Evolutionary conservation across 2,329 filamentous ascomycete species (phyloP).

Genomic region (Chaetomiaceae sp.): DNA sequence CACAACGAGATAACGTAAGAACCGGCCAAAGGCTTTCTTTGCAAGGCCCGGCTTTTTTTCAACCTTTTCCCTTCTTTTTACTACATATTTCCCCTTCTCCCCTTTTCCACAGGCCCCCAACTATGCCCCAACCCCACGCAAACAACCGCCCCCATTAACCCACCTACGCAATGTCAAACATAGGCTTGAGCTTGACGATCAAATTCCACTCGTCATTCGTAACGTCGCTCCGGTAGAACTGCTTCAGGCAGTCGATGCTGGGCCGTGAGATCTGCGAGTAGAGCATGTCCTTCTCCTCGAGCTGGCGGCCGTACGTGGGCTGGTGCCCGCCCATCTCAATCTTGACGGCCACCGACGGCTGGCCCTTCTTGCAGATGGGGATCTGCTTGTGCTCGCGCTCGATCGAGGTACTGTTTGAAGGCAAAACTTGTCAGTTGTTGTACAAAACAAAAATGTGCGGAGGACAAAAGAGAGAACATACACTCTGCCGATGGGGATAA

Average conservation of each 20-base stretch:
- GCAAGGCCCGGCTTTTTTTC: background rate
- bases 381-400: conserved; percentile 98
- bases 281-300: conserved; percentile 84
- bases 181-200: conserved; percentile 89
- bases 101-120: background rate
- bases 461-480: conserved; percentile 62
- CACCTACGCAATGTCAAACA: conserved; percentile 76
- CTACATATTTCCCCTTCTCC: background rate
- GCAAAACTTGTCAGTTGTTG: conserved; percentile 24
- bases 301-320: conserved; percentile 87
- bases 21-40: background rate
- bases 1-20: no score
- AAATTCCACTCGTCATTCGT: conserved; percentile 90
- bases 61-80: background rate
- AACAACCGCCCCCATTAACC: background rate
- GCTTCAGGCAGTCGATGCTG: conserved; percentile 93
- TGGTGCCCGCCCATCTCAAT: conserved; percentile 91
- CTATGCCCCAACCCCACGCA: background rate
- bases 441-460: no score
- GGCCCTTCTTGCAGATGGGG: conserved; percentile 85
- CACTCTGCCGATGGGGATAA: conserved; percentile 86
- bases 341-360: conserved; percentile 96
- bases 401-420: conserved; percentile 70
- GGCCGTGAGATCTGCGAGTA: conserved; percentile 84
- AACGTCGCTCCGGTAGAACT: conserved; percentile 86